A percentile compares a stretch with the other conserved stretches of the same genome.
phyloP scores from a whole-genome alignment of 495 filamentous ascomycete species.

The Antarctomyces pellizariae region DNA sequence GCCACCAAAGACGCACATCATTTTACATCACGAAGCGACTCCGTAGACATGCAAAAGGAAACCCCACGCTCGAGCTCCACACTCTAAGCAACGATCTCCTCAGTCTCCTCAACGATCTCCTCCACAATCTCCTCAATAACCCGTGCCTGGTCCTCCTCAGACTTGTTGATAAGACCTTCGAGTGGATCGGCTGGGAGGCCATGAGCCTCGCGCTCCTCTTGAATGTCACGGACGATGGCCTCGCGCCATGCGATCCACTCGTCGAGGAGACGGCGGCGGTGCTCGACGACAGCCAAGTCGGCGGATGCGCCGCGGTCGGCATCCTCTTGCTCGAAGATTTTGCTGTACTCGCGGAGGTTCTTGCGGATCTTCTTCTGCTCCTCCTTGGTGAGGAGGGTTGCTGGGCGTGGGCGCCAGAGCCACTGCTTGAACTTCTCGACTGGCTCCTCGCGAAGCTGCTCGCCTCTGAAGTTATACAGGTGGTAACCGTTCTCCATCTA shows the following conservation, averaged over 20 bases:
- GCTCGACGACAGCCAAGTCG: conserved; percentile 80
- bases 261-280: conserved; percentile 54
- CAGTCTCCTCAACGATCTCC: conserved; percentile 81
- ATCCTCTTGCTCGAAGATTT: conserved; percentile 87
- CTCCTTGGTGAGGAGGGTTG: conserved; percentile 71
- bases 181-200: conserved; percentile 41
- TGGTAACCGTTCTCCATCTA: conserved; percentile 99
- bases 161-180: conserved; percentile 27
- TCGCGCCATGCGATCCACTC: conserved; percentile 83
- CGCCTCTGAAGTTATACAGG: conserved; percentile 86
- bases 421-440: conserved; percentile 97
- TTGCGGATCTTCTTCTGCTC: conserved; percentile 95
- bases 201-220: conserved; percentile 41
- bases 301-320: conserved; percentile 74
- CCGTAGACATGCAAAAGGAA: no score
- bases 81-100: conserved; percentile 40
- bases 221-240: conserved; percentile 44
- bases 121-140: conserved; percentile 78
- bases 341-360: conserved; percentile 90
- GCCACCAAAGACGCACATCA: no score
- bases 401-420: conserved; percentile 76
- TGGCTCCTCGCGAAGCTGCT: conserved; percentile 69
- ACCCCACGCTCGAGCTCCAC: no score
- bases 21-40: neutral
- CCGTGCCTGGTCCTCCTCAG: conserved; percentile 37